Base-by-base conservation (phyloP, 1,284 basidiomycete genomes). In the Ustilago loliicola region DNA sequence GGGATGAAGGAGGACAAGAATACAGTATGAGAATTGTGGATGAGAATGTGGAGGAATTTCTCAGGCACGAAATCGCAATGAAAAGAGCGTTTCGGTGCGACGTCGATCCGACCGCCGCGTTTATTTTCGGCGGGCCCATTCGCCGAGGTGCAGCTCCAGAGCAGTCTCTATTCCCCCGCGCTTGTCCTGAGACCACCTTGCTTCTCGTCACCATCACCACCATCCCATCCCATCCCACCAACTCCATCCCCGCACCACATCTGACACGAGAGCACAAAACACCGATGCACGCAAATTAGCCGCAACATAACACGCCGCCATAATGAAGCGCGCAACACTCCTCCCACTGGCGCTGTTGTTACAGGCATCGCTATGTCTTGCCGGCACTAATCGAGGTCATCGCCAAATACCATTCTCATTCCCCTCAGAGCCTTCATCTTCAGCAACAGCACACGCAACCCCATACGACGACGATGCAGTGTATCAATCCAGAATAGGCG, bases 361-460 rank as follows among this genome's bases (percentile, higher is more conserved):
- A 48, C 58, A 60, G 19, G 61, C 57, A 4, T 57, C 61, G 0
- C 0, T 53, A 19, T 61, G 47, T 27, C 54, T 72, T 5, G 71
- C 71, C 23, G 71, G 61, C 23, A 48, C 56, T 5, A 54, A 64
- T 54, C 65, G 71, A 23, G 56, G 56, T 1, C 64, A 72, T 56
- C 65, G 73, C 8, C 73, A 77, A 25, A 61, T 77, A 4, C 68
- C 65, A 3, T 66, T 77, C 36, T 72, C 68, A 10, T 60, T 48
- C n/a, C 68, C 72, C 13, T 13, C 50, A 21, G n/a, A 55, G 27
- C 29, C 64, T 9, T 63, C 61, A 0, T 34, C 61, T 19, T 17
- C 66, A 6, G 3, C 66, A 29, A 17, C 72, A 8, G 21, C 59
- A 57, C 11, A 42, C 9, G 4, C 66, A 15, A 11, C 30, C 19